Evolutionary conservation across 2,329 filamentous ascomycete species (phyloP).

Genomic region (Fusarium nygamai): DNA sequence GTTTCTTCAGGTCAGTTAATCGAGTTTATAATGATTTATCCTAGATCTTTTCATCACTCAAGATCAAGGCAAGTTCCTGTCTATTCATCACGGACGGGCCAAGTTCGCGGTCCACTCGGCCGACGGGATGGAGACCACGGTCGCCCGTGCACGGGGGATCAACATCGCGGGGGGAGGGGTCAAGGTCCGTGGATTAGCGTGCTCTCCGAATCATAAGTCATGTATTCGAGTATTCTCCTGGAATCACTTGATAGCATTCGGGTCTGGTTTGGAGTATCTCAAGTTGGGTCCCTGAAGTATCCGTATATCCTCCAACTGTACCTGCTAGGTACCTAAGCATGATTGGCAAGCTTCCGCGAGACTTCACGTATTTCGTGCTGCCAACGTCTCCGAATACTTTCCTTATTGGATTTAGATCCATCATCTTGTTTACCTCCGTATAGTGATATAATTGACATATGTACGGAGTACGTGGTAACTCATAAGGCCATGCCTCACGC

Average conservation of each 20-base stretch:
- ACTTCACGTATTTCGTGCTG: background rate
- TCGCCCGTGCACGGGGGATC: slow-evolving; percentile 4
- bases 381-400: background rate
- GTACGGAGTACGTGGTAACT: background rate
- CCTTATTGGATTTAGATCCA: background rate
- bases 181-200: background rate
- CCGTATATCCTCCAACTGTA: no score
- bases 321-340: background rate
- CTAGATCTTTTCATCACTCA: background rate
- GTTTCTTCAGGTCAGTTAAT: background rate
- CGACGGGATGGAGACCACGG: slow-evolving; percentile 34
- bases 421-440: background rate
- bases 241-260: background rate
- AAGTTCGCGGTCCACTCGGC: slow-evolving; percentile 32
- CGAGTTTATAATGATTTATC: background rate
- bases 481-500: background rate
- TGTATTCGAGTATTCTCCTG: background rate
- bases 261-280: background rate
- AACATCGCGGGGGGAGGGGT: slow-evolving; percentile 4
- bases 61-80: background rate
- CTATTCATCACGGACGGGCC: background rate
- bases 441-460: background rate
- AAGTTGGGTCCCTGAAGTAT: background rate
- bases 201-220: no score
- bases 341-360: background rate